Base-by-base conservation (phyloP, 305 asterid genomes). In the Ruellia speciosa region DNA sequence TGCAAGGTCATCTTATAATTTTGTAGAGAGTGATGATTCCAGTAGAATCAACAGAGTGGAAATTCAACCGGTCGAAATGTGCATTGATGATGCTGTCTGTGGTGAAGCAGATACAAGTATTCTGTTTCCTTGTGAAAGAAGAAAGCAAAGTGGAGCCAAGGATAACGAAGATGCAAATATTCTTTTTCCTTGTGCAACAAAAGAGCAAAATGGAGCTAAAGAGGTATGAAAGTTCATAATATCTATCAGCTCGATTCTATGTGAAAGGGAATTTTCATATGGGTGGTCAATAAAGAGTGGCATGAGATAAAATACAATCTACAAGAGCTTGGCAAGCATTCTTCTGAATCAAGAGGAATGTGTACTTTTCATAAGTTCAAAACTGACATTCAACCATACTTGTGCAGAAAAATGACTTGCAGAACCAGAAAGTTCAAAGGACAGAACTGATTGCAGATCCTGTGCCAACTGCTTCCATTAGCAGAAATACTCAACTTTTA, bases 351-450 rank as follows among this genome's bases (percentile, higher is more conserved):
- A 39, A 60, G 50, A 52, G 41, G 45, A 54, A 47, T 59, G 55
- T 13, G 52, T 54, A 31, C 18, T 52, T 24, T 24, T 24, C 31
- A 24, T 24, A 49, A 70, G 54, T 20, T 59, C 58, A 55, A 56
- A 46, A 48, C 40, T 66, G 60, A 60, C 70, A 39, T 59, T 62
- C 63, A 48, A 13, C 31, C 68, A 17, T 50, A 24, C 56, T 71
- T 56, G 54, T 64, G 52, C 70, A 57, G 74, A 65, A 39, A 47
- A 43, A 58, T 64, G 18, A 63, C 61, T 49, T 74, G 64, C 77
- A 72, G 82, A 78, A 70, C 41, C 72, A 70, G 48, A 74, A 66
- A 60, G 51, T 56, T 67, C 75, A 75, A 72, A 75, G 66, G 70
- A 76, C 71, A 63, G 73, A 51, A 48, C 59, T 65, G 35, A 72